phyloP scores from a whole-genome alignment of 2,329 filamentous ascomycete species.

The Penicillium psychrosexuale region DNA sequence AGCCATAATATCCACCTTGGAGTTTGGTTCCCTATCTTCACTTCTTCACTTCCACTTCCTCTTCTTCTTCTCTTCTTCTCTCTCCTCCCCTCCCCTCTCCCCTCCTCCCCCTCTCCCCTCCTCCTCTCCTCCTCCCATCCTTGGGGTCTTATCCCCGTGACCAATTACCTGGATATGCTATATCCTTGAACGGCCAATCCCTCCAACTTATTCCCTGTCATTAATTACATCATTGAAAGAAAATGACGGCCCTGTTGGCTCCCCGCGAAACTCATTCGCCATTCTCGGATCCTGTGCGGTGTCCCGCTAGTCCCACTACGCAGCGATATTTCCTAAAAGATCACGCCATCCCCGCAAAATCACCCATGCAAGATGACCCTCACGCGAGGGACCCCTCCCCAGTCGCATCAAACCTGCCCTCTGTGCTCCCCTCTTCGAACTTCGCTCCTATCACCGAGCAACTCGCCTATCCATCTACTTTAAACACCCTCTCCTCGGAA shows the following conservation, averaged over 20 bases:
- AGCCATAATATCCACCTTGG: neutral
- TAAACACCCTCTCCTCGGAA: slow-evolving; percentile 40
- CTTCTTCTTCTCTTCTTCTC: neutral
- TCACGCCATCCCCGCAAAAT: slow-evolving; percentile 23
- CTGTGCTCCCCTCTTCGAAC: slow-evolving; percentile 38
- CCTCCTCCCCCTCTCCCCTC: neutral
- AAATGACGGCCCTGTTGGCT: slow-evolving; percentile 37
- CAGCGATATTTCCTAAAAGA: slow-evolving; percentile 35
- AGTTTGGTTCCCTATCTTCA: neutral
- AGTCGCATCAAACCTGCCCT: slow-evolving; percentile 32
- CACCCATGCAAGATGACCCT: slow-evolving; percentile 28
- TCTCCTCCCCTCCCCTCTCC: neutral
- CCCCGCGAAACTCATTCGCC: slow-evolving; percentile 31
- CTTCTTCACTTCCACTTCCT: neutral
- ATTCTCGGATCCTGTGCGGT: slow-evolving; percentile 32
- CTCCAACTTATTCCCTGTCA: neutral
- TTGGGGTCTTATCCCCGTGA: neutral
- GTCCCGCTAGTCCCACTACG: slow-evolving; percentile 26
- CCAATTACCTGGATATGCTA: neutral
- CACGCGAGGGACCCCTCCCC: slow-evolving; percentile 21
- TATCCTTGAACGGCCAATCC: neutral
- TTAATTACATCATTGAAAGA: slow-evolving; percentile 1
- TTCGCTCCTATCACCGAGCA: slow-evolving; percentile 31
- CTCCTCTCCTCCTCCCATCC: neutral
- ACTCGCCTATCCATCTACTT: slow-evolving; percentile 33